Evolutionary conservation across 2,329 filamentous ascomycete genomes (phyloP).

Genomic region (Aspergillus fumigatus): DNA sequence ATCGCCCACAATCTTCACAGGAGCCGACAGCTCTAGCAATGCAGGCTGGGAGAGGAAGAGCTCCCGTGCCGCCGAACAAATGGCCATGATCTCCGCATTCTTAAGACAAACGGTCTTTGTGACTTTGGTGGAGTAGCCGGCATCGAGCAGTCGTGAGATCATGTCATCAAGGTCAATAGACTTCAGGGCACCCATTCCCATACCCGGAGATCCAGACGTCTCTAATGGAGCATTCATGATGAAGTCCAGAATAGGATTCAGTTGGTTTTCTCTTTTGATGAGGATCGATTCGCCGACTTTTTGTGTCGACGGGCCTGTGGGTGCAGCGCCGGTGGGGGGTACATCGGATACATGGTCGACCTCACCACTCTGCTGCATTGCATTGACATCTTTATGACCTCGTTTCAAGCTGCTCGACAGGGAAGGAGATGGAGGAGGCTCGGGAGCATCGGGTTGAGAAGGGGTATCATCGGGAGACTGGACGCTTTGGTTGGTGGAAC

Average conservation of each 20-base stretch:
- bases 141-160: conserved; percentile 89
- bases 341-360: conserved; percentile 92
- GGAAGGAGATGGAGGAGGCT: conserved; percentile 78
- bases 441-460: conserved; percentile 47
- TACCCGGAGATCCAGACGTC: conserved; percentile 49
- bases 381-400: conserved; percentile 72
- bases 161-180: conserved; percentile 94
- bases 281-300: conserved; percentile 86
- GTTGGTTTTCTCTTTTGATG: conserved; percentile 69
- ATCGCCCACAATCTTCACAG: conserved; percentile 96
- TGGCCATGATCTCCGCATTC: conserved; percentile 93
- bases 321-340: conserved; percentile 64
- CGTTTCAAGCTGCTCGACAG: conserved; percentile 69
- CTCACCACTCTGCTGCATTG: conserved; percentile 80
- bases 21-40: conserved; percentile 83
- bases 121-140: conserved; percentile 92
- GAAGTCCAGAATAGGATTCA: conserved; percentile 61
- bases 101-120: conserved; percentile 97
- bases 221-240: conserved; percentile 39
- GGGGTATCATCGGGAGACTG: conserved; percentile 42
- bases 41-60: conserved; percentile 88
- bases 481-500: conserved; percentile 25
- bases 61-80: conserved; percentile 85
- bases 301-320: conserved; percentile 52
- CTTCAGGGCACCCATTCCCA: conserved; percentile 88